Evolutionary conservation across 2,329 filamentous ascomycete species (phyloP).

Genomic region (Colletotrichum plurivorum): DNA sequence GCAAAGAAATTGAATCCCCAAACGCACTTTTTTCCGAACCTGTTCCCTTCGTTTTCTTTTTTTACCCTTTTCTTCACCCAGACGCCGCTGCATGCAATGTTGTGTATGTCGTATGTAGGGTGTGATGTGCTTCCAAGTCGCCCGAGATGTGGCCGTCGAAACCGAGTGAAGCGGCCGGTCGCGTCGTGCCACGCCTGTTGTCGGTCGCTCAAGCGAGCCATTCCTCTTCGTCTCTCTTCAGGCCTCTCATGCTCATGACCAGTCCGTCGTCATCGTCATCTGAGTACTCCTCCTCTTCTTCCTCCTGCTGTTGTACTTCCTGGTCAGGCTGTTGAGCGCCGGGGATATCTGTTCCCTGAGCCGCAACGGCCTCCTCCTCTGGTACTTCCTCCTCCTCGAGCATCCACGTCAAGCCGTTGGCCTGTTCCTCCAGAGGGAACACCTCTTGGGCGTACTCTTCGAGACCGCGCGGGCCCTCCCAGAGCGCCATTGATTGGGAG

Average conservation of each 20-base stretch:
- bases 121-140: slow-evolving; percentile 6
- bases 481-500: slow-evolving; percentile 82
- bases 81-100: slow-evolving; percentile 37
- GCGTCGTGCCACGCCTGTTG: not conserved
- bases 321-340: slow-evolving; percentile 43
- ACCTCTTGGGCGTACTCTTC: slow-evolving; percentile 97
- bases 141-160: slow-evolving; percentile 18
- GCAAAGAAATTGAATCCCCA: slow-evolving; percentile 21
- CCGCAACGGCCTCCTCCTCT: slow-evolving; percentile 45
- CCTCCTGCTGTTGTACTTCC: slow-evolving; percentile 55
- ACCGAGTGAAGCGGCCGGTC: slow-evolving; percentile 13
- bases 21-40: slow-evolving; percentile 29
- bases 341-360: slow-evolving; percentile 27
- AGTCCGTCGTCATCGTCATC: slow-evolving; percentile 72
- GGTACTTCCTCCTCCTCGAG: slow-evolving; percentile 61
- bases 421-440: slow-evolving; percentile 93
- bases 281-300: slow-evolving; percentile 58
- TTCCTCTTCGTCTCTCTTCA: slow-evolving; percentile 71
- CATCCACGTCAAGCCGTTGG: slow-evolving; percentile 97
- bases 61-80: slow-evolving; percentile 20
- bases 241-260: slow-evolving; percentile 71
- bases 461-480: slow-evolving; percentile 91
- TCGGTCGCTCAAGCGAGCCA: slow-evolving; percentile 64
- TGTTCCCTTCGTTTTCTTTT: slow-evolving; percentile 20
- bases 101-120: slow-evolving; percentile 28